Base-by-base conservation (phyloP, 495 filamentous ascomycete genomes). In the Coniosporium apollinis region DNA sequence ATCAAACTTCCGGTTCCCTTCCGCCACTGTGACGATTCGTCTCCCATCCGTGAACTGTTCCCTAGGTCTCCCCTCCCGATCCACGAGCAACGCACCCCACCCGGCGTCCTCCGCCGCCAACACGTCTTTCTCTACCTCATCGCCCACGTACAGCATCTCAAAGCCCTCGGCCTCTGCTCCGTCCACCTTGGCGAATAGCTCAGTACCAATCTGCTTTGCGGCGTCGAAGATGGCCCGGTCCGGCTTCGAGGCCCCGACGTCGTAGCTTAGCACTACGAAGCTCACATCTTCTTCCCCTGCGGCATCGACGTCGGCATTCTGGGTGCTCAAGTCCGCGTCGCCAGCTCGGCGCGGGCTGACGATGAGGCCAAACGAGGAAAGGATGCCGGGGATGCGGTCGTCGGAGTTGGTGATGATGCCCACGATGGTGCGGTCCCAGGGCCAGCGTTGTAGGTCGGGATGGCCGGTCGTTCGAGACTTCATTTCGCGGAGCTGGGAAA, bases 351-450 rank as follows among this genome's bases (percentile, higher is more conserved):
- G 37, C 46, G 37, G 54, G 7, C 65, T 65, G 2, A 83, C 67
- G 5, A 42, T 46, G 15, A 86, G 38, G 0, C 76, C 76, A 11
- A 86, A 48, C 5, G 68, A 69, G 13, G 61, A 53, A 8, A 87
- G 48, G 7, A 86, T 65, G 9, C 49, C 48, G 5, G 67, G 62
- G 1, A 84, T 69, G 0, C 82, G 66, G 45, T 78, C 71, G 48
- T 89, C 81, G 1, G 80, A 84, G 50, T 87, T 89, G 15, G 77
- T 79, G 32, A 86, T 58, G 11, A 85, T 60, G 3, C 82, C 82
- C 0, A 80, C 46, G 6, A 74, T 43, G 2, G 76, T 51, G 4
- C 45, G 37, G 8, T 49, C 40, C 39, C 55, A 59, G 14, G 31
- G 57, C 56, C 54, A 59, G 10, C 35, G 8, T 8, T 13, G 8